Base-by-base conservation (phyloP, 257 asterid species). In the Solanum pennellii region DNA sequence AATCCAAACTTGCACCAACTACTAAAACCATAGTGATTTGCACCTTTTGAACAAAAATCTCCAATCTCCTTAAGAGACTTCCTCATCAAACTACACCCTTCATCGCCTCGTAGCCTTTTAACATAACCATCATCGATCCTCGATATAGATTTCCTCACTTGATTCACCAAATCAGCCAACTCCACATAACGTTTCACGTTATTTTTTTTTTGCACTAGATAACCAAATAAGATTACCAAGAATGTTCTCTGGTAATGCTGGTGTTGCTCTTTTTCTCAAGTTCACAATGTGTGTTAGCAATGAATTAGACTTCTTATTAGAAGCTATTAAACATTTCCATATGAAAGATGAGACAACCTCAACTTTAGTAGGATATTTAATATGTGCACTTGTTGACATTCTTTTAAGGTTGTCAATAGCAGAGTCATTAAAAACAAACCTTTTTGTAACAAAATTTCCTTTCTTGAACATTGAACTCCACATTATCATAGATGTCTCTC, bases 1-100 rank as follows among this genome's bases (percentile, higher is more conserved):
- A 92, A 94, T 6, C 96, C 97, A 65, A 94, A 88, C 82, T 92
- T 94, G 31, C 97, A 93, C 99, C 98, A 95, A 69, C 99, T 96
- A 3, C 93, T 92, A 87, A 94, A 94, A 3, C 94, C 96, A 56
- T 90, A 83, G 37, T 90, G 91, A 77, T 92, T 92, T 87, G 89
- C 94, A 31, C 72, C 89, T 77, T 42, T 84, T 20, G 89, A 56
- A 7, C 93, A 95, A 44, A 91, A 79, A 5, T 91, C 98, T 59
- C 86, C 92, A 2, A 96, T 91, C 87, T 93, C 96, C 52, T 92
- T 88, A 14, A 94, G 41, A 69, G 90, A 66, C 25, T 88, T 89
- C 1, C 88, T 42, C 94, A 94, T 94, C 88, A 37, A 59, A 27
- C 41, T 42, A 2, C 79, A 39, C 73, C 95, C 98, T 37, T 92